phyloP scores from a whole-genome alignment of 495 filamentous ascomycete species.

The Podospora bellae-mahoneyi region DNA sequence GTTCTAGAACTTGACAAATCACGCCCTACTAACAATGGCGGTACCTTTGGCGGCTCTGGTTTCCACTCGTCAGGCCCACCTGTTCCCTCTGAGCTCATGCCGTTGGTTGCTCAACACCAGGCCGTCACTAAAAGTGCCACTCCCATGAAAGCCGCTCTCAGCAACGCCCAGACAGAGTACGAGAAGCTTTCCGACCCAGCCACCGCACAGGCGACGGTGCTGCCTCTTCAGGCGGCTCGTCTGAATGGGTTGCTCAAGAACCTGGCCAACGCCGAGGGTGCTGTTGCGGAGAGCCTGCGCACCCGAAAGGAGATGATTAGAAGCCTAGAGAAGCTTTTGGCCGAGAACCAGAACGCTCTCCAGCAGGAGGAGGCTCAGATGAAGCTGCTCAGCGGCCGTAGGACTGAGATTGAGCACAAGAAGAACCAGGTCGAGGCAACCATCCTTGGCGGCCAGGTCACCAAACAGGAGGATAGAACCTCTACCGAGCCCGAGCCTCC shows the following conservation, averaged over 20 bases:
- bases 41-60: conserved; percentile 49
- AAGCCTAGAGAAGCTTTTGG: conserved; percentile 77
- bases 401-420: conserved; percentile 64
- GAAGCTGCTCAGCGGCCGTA: conserved; percentile 56
- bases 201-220: conserved; percentile 58
- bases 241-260: conserved; percentile 82
- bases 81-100: conserved; percentile 69
- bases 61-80: conserved; percentile 59
- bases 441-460: conserved; percentile 76
- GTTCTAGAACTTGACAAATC: conserved; percentile 72
- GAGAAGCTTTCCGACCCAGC: conserved; percentile 70
- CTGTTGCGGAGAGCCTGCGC: conserved; percentile 85
- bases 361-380: conserved; percentile 62
- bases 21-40: conserved; percentile 61
- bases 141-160: conserved; percentile 56
- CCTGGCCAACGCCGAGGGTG: conserved; percentile 85
- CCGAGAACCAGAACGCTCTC: conserved; percentile 66
- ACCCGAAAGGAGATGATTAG: conserved; percentile 72
- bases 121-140: conserved; percentile 66
- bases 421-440: conserved; percentile 84
- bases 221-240: conserved; percentile 88
- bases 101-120: conserved; percentile 68
- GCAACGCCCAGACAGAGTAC: conserved; percentile 73
- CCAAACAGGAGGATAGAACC: conserved; percentile 40
- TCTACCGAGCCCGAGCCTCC: conserved; percentile 60